phyloP scores from a whole-genome alignment of 345 rosid genomes.

The Syzygium aromaticum region DNA sequence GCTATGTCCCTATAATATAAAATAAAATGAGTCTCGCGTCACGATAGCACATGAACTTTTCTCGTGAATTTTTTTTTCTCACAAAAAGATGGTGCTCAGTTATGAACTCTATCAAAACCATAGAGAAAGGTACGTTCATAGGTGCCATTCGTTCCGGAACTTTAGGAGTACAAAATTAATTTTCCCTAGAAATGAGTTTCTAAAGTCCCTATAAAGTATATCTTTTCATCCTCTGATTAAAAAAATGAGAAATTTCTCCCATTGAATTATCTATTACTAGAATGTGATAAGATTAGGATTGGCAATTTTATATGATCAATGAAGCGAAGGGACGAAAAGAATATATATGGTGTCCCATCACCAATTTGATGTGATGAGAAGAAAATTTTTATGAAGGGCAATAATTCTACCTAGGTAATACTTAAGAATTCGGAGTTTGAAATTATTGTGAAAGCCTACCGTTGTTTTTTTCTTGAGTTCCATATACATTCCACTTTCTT shows the following conservation, averaged over 20 bases:
- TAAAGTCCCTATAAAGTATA: neutral
- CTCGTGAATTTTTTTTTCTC: neutral
- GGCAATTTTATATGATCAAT: neutral
- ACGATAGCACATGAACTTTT: neutral
- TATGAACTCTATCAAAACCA: neutral
- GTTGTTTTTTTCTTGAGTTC: neutral
- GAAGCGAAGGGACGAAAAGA: neutral
- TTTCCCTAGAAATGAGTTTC: neutral
- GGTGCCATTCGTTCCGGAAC: neutral
- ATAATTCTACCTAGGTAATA: neutral
- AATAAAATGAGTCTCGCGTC: neutral
- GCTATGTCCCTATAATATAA: too few species aligned
- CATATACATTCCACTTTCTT: neutral
- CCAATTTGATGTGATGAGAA: neutral
- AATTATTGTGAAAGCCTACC: neutral
- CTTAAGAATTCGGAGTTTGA: neutral
- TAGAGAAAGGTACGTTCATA: neutral
- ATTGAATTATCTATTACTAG: neutral
- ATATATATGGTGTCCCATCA: neutral
- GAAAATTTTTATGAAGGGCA: rapidly evolving
- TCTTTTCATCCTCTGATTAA: neutral
- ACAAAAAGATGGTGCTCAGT: neutral
- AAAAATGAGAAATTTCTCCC: neutral
- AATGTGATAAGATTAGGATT: neutral
- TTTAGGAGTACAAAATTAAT: neutral